Percentiles rank a stretch among this genome's conserved stretches.
These are phyloP conservation scores for Brasenia schreberi DNA, from an alignment of 164 flowering plant genomes.

Conservation along the genomic window DNA sequence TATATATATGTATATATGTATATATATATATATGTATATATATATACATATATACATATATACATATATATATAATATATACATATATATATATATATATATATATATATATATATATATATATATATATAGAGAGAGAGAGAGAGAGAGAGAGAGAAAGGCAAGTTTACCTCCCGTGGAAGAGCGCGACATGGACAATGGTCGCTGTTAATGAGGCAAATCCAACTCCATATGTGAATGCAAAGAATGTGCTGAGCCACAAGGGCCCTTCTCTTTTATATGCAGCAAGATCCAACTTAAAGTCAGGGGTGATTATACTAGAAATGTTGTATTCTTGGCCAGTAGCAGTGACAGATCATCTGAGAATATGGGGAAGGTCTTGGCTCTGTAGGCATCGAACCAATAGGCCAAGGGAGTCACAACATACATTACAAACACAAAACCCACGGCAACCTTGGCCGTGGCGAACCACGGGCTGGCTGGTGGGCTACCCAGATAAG, in stretches of 20 bases:
- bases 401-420: slow-evolving; percentile 53
- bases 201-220: slow-evolving; percentile 74
- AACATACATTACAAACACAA: slow-evolving; percentile 44
- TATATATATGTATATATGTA: no score
- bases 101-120: no score
- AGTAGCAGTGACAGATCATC: slow-evolving; percentile 30
- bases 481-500: slow-evolving; percentile 75
- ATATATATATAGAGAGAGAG: no score
- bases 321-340: slow-evolving; percentile 48
- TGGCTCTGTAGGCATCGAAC: slow-evolving; percentile 57
- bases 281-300: slow-evolving; percentile 41
- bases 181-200: slow-evolving; percentile 43
- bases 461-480: slow-evolving; percentile 95
- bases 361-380: slow-evolving; percentile 63
- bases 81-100: no score
- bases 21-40: no score
- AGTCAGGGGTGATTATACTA: slow-evolving; percentile 42
- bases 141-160: no score
- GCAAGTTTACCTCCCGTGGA: slow-evolving; percentile 65
- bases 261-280: slow-evolving; percentile 47
- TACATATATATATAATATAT: no score
- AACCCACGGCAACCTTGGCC: slow-evolving; percentile 68
- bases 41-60: no score
- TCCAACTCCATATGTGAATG: slow-evolving; percentile 69
- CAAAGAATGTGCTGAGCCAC: slow-evolving; percentile 61